Percentiles rank a stretch among this genome's conserved stretches.
These are phyloP conservation scores for Stephania yunnanensis DNA, from an alignment of 164 flowering plant species.

Conservation along the genomic window DNA sequence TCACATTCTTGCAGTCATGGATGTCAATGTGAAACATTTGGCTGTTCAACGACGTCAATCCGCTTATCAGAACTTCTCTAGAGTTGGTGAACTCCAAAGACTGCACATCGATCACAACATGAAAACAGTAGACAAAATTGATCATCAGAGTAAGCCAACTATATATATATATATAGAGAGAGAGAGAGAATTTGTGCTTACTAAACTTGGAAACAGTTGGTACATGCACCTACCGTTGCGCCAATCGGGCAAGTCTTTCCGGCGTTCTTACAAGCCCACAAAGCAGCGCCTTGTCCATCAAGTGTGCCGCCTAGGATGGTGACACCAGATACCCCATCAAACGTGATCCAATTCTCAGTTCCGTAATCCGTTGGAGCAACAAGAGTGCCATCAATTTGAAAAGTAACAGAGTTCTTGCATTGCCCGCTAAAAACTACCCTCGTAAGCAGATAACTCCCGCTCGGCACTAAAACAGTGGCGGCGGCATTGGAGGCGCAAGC, in stretches of 20 bases:
- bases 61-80: too few species aligned
- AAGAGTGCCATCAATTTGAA: constrained; percentile 23
- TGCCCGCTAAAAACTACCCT: constrained; percentile 5
- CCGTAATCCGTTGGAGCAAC: constrained; percentile 30
- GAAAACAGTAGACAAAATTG: not conserved
- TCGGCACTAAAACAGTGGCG: too few species aligned
- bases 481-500: too few species aligned
- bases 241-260: constrained; percentile 38
- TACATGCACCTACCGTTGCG: constrained; percentile 38
- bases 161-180: too few species aligned
- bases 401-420: constrained; percentile 18
- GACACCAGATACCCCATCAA: constrained; percentile 32
- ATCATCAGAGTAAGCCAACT: too few species aligned
- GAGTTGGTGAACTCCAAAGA: too few species aligned
- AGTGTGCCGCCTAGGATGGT: constrained; percentile 44
- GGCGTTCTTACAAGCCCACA: constrained; percentile 45
- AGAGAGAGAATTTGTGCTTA: too few species aligned
- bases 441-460: too few species aligned
- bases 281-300: constrained; percentile 40
- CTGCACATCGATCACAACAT: too few species aligned
- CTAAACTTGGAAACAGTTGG: not conserved
- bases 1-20: constrained; percentile 29
- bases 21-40: constrained; percentile 33
- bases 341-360: constrained; percentile 42
- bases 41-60: too few species aligned